Evolutionary conservation across 2,329 filamentous ascomycete species (phyloP).

Genomic region (Tolypocladium pustulatum): DNA sequence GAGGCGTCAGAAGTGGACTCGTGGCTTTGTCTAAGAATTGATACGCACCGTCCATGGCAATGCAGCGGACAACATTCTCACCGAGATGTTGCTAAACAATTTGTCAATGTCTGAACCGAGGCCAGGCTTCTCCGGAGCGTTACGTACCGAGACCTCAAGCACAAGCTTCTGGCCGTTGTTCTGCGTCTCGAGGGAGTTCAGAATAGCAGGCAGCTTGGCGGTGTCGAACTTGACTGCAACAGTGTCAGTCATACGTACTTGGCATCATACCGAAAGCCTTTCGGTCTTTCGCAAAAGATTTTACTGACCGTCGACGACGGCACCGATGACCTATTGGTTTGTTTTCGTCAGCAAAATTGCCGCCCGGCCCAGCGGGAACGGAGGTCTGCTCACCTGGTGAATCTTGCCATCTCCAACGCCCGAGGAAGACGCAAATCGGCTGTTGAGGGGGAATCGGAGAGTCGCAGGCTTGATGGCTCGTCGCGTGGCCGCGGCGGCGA

Average conservation of each 20-base stretch:
- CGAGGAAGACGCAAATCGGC: slow-evolving; percentile 48
- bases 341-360: slow-evolving; percentile 20
- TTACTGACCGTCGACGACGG: slow-evolving; percentile 90
- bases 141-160: slow-evolving; percentile 85
- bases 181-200: slow-evolving; percentile 86
- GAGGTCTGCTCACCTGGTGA: slow-evolving; percentile 45
- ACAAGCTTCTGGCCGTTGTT: slow-evolving; percentile 93
- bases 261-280: background rate
- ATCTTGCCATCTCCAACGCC: slow-evolving; percentile 55
- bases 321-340: slow-evolving; percentile 87
- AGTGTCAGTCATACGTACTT: slow-evolving; percentile 13
- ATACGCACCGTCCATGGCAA: slow-evolving; percentile 97
- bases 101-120: slow-evolving; percentile 23
- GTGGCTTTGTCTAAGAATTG: background rate
- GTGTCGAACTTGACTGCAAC: slow-evolving; percentile 86
- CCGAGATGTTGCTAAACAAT: slow-evolving; percentile 85
- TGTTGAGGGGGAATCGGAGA: slow-evolving; percentile 44
- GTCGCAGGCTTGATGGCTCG: slow-evolving; percentile 46
- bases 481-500: slow-evolving; percentile 45
- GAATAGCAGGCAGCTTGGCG: slow-evolving; percentile 88
- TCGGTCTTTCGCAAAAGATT: slow-evolving; percentile 4
- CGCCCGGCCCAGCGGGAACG: background rate
- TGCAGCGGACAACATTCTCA: slow-evolving; percentile 97
- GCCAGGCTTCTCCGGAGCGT: slow-evolving; percentile 2
- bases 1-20: slow-evolving; percentile 5